phyloP scores from a whole-genome alignment of 2,329 filamentous ascomycete species.

The Colletotrichum shisoi region DNA sequence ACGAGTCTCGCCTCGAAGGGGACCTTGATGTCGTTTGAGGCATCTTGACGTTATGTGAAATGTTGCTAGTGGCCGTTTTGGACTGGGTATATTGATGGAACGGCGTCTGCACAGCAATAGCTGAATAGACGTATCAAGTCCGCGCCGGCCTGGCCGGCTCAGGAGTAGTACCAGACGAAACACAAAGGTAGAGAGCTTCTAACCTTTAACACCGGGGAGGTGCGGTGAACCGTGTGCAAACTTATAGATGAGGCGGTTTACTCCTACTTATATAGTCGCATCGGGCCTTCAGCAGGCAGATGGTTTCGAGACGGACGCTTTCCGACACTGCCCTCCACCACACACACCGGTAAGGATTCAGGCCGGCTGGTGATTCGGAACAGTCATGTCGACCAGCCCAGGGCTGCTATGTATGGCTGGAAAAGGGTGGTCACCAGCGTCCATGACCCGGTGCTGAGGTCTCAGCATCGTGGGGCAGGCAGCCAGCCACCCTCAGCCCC shows the following conservation, averaged over 20 bases:
- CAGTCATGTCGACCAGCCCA: conserved; percentile 35
- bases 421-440: conserved; percentile 43
- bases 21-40: conserved; percentile 45
- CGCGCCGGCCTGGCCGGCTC: conserved; percentile 40
- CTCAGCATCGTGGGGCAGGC: conserved; percentile 36
- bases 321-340: conserved; percentile 16
- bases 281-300: conserved; percentile 25
- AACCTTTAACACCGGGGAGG: conserved; percentile 4
- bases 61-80: neutral
- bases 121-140: conserved; percentile 23
- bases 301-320: conserved; percentile 13
- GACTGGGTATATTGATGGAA: conserved; percentile 2
- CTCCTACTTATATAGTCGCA: conserved; percentile 33
- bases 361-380: conserved; percentile 28
- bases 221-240: conserved; percentile 7
- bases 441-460: conserved; percentile 39
- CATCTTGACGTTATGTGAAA: conserved; percentile 45
- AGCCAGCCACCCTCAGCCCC: conserved; percentile 22
- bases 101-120: conserved; percentile 27
- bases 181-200: neutral
- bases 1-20: conserved; percentile 56
- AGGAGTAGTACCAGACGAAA: conserved; percentile 34
- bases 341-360: conserved; percentile 25
- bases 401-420: conserved; percentile 43
- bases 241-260: neutral